Conservation (phyloP, 257 asterid species). For the Fraxinus cuspidata region DNA sequence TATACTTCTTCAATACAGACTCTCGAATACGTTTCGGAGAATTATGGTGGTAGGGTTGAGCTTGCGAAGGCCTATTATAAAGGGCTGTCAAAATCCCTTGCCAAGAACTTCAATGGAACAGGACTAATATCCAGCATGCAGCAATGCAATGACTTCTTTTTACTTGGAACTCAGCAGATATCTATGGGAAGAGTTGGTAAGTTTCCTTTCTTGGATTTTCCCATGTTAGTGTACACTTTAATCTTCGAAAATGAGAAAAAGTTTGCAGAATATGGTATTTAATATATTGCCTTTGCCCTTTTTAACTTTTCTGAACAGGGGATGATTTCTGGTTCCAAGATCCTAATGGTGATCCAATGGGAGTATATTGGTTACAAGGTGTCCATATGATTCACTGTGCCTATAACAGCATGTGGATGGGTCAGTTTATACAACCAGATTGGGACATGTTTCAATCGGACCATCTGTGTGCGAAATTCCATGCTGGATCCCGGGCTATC, state of each 20-base stretch:
- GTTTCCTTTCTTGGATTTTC: background rate
- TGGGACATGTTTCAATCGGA: slow-evolving; percentile 88
- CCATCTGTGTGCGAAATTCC: slow-evolving; percentile 70
- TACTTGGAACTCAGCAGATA: slow-evolving; percentile 71
- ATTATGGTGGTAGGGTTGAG: slow-evolving; percentile 70
- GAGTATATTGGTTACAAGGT: slow-evolving; percentile 83
- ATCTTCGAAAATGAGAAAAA: background rate
- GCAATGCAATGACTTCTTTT: slow-evolving; percentile 71
- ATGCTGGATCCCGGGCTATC: slow-evolving; percentile 77
- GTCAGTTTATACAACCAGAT: slow-evolving; percentile 75
- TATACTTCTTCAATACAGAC: slow-evolving; percentile 25
- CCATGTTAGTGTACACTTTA: background rate
- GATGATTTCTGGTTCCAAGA: slow-evolving; percentile 91
- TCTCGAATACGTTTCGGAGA: slow-evolving; percentile 59
- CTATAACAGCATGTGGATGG: slow-evolving; percentile 87
- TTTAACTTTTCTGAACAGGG: slow-evolving; percentile 31
- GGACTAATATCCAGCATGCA: slow-evolving; percentile 78
- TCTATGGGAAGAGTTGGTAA: slow-evolving; percentile 83
- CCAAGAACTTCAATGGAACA: slow-evolving; percentile 67
- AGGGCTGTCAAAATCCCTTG: slow-evolving; percentile 64
- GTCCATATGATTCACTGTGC: slow-evolving; percentile 92
- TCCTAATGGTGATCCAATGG: slow-evolving; percentile 77
- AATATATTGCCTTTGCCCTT: background rate
- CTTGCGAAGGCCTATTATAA: slow-evolving; percentile 72
- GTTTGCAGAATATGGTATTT: background rate